Evolutionary conservation across 805 yeast genomes (phyloP), one percentile per base, ranked within the genome.

Genomic region (Saturnispora saitoi): DNA sequence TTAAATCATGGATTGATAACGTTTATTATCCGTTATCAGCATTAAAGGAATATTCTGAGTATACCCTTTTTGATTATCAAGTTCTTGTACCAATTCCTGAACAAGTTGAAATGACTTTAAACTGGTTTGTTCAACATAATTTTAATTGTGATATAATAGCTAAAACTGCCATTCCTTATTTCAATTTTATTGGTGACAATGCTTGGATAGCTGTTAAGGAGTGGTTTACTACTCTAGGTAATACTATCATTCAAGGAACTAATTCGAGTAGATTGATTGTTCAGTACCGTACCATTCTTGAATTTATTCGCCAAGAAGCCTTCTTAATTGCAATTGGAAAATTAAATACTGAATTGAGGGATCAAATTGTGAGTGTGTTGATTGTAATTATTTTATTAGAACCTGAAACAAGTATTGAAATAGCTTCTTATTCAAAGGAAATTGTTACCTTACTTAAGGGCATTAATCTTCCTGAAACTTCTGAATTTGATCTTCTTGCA

Each of bases 351-450:
- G 11, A 39, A 1, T n/a, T 48, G 9, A 41, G 43, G 9, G 30
- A 48, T 14, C 28, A 52, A 7, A 56, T 63, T 49, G 58, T 56
- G 4, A 36, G 49, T 7, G 51, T 52, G 4, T 28, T 63, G 0
- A 12, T 64, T 8, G 43, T 63, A 2, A 49, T 47, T 1, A 51
- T 65, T 2, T 63, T 56, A 42, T 36, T 62, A 11, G 57, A 56
- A 26, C 64, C 64, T 1, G 51, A 48, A 11, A 59, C 60, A 1
- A 55, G 62, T 0, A 47, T 63, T 28, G 55, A 56, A 30, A 48
- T 56, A 0, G 58, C 59, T 44, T 47, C 60, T 10, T 45, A 48
- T 31, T 55, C 63, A 51, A 63, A 63, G 46, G 63, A 64, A 43
- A 52, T 61, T 3, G 32, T 65, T 9, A 55, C 43, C 1, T 48